Evolutionary conservation across 345 rosid species (phyloP), one percentile per base, ranked within the genome.

Genomic region (Dipteronia dyeriana): DNA sequence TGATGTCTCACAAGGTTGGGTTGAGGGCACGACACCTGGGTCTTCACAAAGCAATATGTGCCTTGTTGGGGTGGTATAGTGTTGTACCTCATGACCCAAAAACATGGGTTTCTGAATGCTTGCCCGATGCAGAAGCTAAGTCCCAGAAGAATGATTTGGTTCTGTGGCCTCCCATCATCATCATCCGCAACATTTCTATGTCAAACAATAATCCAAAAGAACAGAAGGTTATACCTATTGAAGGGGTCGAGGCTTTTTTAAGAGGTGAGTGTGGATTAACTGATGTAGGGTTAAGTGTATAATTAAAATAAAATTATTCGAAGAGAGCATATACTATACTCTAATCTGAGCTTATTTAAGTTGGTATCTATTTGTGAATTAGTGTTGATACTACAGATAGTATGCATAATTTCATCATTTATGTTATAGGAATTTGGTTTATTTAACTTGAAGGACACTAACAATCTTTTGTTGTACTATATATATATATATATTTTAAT

Each of bases 41-140:
- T 66, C 90, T 89, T 75, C 87, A 84, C 73, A 85, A 79, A 78
- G 89, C 92, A 43, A 87, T 89, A 70, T 85, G 92, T 41, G 85
- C 87, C 78, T 71, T 87, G 76, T 74, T 89, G 83, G 90, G 92
- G 19, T 89, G 92, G 92, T 84, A 80, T 59, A 80, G 67, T 71
- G 77, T 20, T 71, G 83, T 79, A 63, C 79, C 92, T 56, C 70
- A 31, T 68, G 89, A 85, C 68, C 78, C 79, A 2, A 69, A 78
- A 71, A 82, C 90, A 19, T 83, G 86, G 85, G 79, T 71, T 76
- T 88, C 88, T 12, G 82, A 83, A 65, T 75, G 81, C 71, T 81
- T 89, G 79, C 79, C 86, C 26, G 78, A 78, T 72, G 70, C 60
- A 56, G 90, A 85, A 70, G 89, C 90, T 68, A 68, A 75, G 76